Base-by-base conservation (phyloP, 2,329 filamentous ascomycete species). In the Calonectria leucothoes region DNA sequence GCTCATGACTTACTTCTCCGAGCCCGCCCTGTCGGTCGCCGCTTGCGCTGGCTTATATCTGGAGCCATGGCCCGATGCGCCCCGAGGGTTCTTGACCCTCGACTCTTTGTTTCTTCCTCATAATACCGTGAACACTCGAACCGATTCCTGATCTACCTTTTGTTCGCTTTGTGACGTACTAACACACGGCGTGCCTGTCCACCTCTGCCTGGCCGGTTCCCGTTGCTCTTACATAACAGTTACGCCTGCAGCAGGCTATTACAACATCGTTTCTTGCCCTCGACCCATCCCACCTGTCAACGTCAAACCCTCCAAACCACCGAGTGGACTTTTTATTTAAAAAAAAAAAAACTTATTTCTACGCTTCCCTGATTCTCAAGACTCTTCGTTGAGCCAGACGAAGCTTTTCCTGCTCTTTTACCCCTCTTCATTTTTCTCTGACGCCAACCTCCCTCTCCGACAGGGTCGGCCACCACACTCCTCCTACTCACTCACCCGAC, bases 401-500 rank as follows among this genome's bases (percentile, higher is more conserved):
- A 72, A 64, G 59, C 61, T 23, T 63, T 25, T 51, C 11, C 59
- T 48, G 37, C 59, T 42, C 64, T 48, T 39, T 61, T 69, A 51
- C 33, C 66, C 33, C 48, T 68, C 39, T 8, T 37, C n/a, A 39
- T 51, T 48, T 61, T 15, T 61, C 10, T 63, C 20, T 11, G 20
- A 51, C 27, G n/a, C 59, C 33, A 20, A 52, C 35, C 35, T 37
- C 31, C 23, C 27, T 61, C 51, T 45, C 33, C 71, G 37, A 71
- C 63, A 69, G 72, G 78, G 76, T 80, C 76, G 68, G 74, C 76
- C 70, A 75, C 72, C 73, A 66, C 72, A 72, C 65, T 66, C 70
- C 69, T 59, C 72, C 11, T 35, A 25, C 33, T 67, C 42, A n/a
- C 73, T 57, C 70, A 14, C 71, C 74, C 72, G 71, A 73, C 61